Base-by-base conservation (phyloP, 2,329 filamentous ascomycete genomes). In the Colletotrichum eleusines region DNA sequence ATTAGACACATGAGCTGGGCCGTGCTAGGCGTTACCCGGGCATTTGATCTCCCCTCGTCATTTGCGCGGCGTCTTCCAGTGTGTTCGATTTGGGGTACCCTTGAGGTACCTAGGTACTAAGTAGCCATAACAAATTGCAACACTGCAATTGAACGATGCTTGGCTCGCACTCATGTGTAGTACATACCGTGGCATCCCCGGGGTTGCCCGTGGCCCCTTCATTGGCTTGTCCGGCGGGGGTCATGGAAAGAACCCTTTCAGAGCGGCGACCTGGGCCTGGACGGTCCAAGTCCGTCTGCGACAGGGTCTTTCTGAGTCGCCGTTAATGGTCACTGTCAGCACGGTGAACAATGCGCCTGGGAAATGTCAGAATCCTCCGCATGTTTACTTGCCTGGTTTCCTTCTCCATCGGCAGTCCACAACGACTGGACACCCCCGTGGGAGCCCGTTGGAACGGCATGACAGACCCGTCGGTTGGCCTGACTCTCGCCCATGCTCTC, bases 401-500 rank as follows among this genome's bases (percentile, higher is more conserved):
- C 38, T n/a, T 20, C 26, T 44, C 66, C 18, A 28, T 40, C n/a
- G 35, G 16, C 55, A 51, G 51, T 31, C 51, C 63, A 58, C 57
- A 35, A 44, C 57, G 61, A 59, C n/a, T 58, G 53, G n/a, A 54
- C 64, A 59, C 51, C 64, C 42, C 35, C n/a, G 46, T 54, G 60
- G 54, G 61, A 65, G 54, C 46, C 54, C 61, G 35, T 46, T 69
- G 59, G 64, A 68, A 71, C 58, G 60, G 64, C 51, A 38, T 58
- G 63, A 63, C 28, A 38, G 8, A 18, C n/a, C 63, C 42, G 26
- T 42, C 23, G 35, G 8, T 26, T 38, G 28, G 23, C 54, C 44
- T 68, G 68, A 71, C 68, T 71, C 68, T 71, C 35, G 35, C 44
- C 67, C 67, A 69, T 69, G 40, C 40, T 44, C 26, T 28, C 31